phyloP scores from a whole-genome alignment of 2,329 filamentous ascomycete genomes.

The Lasiodiplodia hormozganensis region DNA sequence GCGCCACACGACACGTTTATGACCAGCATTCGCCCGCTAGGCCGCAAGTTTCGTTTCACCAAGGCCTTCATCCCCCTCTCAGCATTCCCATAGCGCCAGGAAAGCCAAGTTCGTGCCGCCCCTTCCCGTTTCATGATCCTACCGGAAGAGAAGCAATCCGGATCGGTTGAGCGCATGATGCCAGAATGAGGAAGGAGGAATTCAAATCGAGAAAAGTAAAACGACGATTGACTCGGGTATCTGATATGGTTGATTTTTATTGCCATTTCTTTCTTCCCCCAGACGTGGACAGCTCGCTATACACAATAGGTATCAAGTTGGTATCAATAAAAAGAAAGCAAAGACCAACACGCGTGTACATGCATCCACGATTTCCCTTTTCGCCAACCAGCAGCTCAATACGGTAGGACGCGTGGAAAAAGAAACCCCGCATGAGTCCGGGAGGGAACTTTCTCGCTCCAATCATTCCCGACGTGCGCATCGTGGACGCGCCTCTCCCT shows the following conservation, averaged over 20 bases:
- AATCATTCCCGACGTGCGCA: too few relatives aligned
- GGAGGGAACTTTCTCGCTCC: background rate
- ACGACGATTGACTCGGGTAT: background rate
- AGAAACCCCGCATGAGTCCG: background rate
- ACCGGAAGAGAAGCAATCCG: background rate
- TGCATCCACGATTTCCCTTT: background rate
- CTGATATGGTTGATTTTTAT: background rate
- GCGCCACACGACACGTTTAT: background rate
- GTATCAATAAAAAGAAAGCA: conserved; percentile 21
- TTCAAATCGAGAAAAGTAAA: too few relatives aligned
- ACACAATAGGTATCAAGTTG: conserved; percentile 22
- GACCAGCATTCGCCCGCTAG: background rate
- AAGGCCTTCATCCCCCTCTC: background rate
- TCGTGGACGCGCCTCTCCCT: background rate
- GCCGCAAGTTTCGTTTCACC: conserved; percentile 27
- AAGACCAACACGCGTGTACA: background rate
- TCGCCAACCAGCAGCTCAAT: background rate
- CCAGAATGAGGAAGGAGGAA: background rate
- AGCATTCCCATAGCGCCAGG: background rate
- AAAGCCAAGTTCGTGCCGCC: background rate
- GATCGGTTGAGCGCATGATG: background rate
- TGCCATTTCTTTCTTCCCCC: background rate
- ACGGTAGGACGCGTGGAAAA: background rate
- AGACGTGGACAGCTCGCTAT: background rate
- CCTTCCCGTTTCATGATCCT: background rate